These are phyloP conservation scores for Xylaria scruposa DNA, from an alignment of 495 filamentous ascomycete genomes.

Conservation along the genomic window DNA sequence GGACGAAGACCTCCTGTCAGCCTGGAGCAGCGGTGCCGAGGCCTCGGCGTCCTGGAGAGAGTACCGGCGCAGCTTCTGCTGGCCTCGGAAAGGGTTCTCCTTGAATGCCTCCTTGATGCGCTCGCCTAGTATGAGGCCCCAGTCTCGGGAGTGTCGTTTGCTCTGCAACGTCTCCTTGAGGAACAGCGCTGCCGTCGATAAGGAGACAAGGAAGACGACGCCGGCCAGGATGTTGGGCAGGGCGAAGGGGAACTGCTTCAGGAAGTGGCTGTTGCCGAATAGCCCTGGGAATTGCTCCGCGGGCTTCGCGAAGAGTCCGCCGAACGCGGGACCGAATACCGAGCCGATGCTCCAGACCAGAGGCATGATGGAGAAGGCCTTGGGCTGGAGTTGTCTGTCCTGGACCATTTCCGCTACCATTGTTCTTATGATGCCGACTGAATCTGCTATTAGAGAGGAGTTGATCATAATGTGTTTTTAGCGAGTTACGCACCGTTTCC, in stretches of 20 bases:
- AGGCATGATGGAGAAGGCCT: constrained; percentile 85
- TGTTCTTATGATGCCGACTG: constrained; percentile 72
- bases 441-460: not conserved
- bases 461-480: not conserved
- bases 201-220: constrained; percentile 73
- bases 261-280: constrained; percentile 70
- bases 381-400: constrained; percentile 79
- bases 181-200: constrained; percentile 73
- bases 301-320: constrained; percentile 83
- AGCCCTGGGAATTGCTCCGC: constrained; percentile 69
- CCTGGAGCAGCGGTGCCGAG: constrained; percentile 47
- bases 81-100: constrained; percentile 33
- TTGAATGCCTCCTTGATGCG: constrained; percentile 50
- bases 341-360: constrained; percentile 80
- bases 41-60: constrained; percentile 54
- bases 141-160: constrained; percentile 68
- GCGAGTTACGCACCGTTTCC: constrained; percentile 61
- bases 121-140: constrained; percentile 71
- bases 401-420: constrained; percentile 80
- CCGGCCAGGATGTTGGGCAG: constrained; percentile 82
- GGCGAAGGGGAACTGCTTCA: constrained; percentile 77
- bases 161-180: constrained; percentile 77
- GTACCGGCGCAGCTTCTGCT: constrained; percentile 42
- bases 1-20: constrained; percentile 44
- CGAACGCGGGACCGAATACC: constrained; percentile 89